Base-by-base conservation (phyloP, 257 asterid genomes). In the Lavandula angustifolia region DNA sequence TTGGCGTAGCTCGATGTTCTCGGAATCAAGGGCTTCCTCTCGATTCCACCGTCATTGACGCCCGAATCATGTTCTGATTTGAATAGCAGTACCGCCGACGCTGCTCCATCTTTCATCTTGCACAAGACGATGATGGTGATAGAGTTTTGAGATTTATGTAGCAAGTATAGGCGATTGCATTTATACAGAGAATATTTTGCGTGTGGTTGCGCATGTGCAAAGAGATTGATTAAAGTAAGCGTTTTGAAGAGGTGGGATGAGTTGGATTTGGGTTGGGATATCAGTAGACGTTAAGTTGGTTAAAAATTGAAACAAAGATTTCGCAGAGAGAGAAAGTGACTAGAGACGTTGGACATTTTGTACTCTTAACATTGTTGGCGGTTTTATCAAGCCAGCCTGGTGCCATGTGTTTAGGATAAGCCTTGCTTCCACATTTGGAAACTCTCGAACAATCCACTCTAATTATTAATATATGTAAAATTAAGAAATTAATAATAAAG, bases 11-110 rank as follows among this genome's bases (percentile, higher is more conserved):
- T 84, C 2, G 50, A 40, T 8, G 91, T 40, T 69, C 80, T 84
- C 3, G 89, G 54, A 54, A 89, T 66, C 9, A 86, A 72, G 70
- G 96, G 95, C 54, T 73, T 68, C 16, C 44, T 31, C 65, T 82
- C 16, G 53, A 34, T 60, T 84, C 85, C 67, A 47, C n/a, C 52
- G 66, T 62, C 69, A 10, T 74, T 74, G n/a, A 27, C 34, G 40
- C 7, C 62, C 65, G 68, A 42, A 70, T 78, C 87, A 69, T 82
- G 86, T 18, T 77, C 81, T 17, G 92, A 74, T 87, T 74, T 64
- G 57, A 82, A 47, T 11, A 82, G 71, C 86, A 76, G 61, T 66
- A 77, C 67, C 56, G 81, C 76, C 2, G 75, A 62, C 16, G 76
- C 60, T 0, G 76, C 72, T 7, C 68, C 63, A 27, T 55, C 59